Base-by-base conservation (phyloP, 805 yeast species). In the Starmera dryadoides region DNA sequence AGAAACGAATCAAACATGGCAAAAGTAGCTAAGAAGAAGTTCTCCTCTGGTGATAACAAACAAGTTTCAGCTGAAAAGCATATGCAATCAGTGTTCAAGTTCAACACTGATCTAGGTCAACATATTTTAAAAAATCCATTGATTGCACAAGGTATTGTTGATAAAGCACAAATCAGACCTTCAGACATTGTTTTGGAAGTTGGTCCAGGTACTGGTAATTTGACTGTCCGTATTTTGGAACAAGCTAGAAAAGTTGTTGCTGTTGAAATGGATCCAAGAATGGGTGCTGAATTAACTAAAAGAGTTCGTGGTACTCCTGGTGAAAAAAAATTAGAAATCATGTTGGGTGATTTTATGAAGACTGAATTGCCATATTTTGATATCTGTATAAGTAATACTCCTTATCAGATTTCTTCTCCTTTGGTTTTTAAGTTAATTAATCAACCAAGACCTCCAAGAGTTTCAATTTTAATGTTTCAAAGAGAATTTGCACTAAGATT, bases 141-240 rank as follows among this genome's bases (percentile, higher is more conserved):
- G 39, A 93, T 93, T 22, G 98, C 98, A 6, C 98, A 93, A 60
- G 98, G 97, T 14, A 93, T 93, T 59, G 98, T 93, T 15, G 98
- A 93, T 59, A 91, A 91, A 56, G 98, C 98, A 2, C 83, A 79
- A 30, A 83, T 93, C 40, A 83, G 79, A 53, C 97, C 98, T 3
- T 81, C 94, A 23, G 98, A 93, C 57, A 78, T 79, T 7, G 98
- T 93, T 2, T 69, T 93, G 32, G 98, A 93, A 67, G 96, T 93
- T 38, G 98, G 98, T 53, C 98, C 98, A 3, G 98, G 98, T 77
- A 93, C 98, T 0, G 98, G 98, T 68, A 93, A 93, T 55, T 71
- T 93, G 64, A 93, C 98, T 0, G 95, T 91, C 29, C 73, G 94
- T 45, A 93, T 93, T 29, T 63, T 93, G 40, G 97, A 91, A 52